Conservation (phyloP, 805 yeast species). For the Candida nonsorbophila region DNA sequence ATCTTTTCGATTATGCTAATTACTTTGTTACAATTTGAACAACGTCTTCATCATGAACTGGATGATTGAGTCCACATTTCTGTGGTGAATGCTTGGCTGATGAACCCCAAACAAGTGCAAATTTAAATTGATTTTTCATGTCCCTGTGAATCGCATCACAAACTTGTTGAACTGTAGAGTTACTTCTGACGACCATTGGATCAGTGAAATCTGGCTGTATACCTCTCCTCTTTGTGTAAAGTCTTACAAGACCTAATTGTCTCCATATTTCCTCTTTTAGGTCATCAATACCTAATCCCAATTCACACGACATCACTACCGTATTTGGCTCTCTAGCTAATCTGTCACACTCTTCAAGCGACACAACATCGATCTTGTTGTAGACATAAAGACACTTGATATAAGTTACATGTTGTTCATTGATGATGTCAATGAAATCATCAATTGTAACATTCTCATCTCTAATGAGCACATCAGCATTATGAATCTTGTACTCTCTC, state of each 20-base stretch:
- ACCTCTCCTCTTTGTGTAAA: slow-evolving; percentile 88
- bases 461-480: slow-evolving; percentile 86
- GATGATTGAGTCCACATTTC: slow-evolving; percentile 85
- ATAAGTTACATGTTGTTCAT: slow-evolving; percentile 81
- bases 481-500: slow-evolving; percentile 85
- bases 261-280: slow-evolving; percentile 93
- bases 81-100: slow-evolving; percentile 95
- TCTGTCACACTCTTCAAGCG: slow-evolving; percentile 89
- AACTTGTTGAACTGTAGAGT: slow-evolving; percentile 76
- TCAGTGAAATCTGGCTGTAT: slow-evolving; percentile 74
- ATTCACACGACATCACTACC: slow-evolving; percentile 87
- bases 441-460: slow-evolving; percentile 89
- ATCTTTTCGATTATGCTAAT: slow-evolving; percentile 1
- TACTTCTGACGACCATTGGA: slow-evolving; percentile 84
- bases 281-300: slow-evolving; percentile 81
- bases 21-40: slow-evolving; percentile 85
- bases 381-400: slow-evolving; percentile 90
- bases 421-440: slow-evolving; percentile 85
- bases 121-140: slow-evolving; percentile 85
- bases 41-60: slow-evolving; percentile 89
- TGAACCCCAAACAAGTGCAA: slow-evolving; percentile 95
- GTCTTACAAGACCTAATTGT: slow-evolving; percentile 69
- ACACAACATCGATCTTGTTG: slow-evolving; percentile 93
- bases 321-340: slow-evolving; percentile 91
- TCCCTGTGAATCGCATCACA: slow-evolving; percentile 92